A percentile compares a stretch with the other conserved stretches of the same genome.
phyloP scores from a whole-genome alignment of 805 yeast species.

The Wickerhamia fluorescens region DNA sequence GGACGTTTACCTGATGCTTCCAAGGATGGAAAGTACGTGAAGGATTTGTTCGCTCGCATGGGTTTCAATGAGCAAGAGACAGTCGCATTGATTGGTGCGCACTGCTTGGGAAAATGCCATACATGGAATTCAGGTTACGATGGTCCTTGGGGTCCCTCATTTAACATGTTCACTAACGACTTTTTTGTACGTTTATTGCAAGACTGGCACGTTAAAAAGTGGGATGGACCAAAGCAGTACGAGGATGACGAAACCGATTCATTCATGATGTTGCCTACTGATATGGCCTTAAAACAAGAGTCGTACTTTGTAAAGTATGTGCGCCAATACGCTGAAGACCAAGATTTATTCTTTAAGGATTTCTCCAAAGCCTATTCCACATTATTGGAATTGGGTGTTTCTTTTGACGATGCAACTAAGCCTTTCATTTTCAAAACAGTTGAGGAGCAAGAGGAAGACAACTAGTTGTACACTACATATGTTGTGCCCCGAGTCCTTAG shows the following conservation, averaged over 20 bases:
- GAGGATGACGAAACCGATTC: slow-evolving; percentile 32
- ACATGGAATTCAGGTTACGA: slow-evolving; percentile 30
- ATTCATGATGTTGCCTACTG: slow-evolving; percentile 55
- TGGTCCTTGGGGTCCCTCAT: slow-evolving; percentile 36
- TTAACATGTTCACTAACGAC: slow-evolving; percentile 35
- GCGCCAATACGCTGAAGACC: slow-evolving; percentile 43
- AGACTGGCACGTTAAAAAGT: slow-evolving; percentile 46
- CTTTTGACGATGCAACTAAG: slow-evolving; percentile 44
- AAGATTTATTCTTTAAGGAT: slow-evolving; percentile 42
- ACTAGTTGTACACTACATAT: no score
- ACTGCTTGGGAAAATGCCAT: slow-evolving; percentile 36
- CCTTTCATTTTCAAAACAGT: slow-evolving; percentile 54
- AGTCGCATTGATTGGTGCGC: slow-evolving; percentile 38
- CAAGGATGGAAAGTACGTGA: slow-evolving; percentile 38
- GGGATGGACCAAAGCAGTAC: slow-evolving; percentile 37
- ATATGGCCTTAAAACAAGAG: slow-evolving; percentile 46
- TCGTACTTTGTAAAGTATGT: slow-evolving; percentile 37
- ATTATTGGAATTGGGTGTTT: slow-evolving; percentile 38
- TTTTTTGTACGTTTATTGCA: slow-evolving; percentile 33
- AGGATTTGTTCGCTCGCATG: slow-evolving; percentile 39
- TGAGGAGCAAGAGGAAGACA: slow-evolving; percentile 73
- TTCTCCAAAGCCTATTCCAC: slow-evolving; percentile 39
- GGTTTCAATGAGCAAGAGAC: slow-evolving; percentile 35
- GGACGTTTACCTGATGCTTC: slow-evolving; percentile 48
- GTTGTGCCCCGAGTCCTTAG: no score